A percentile compares a stretch with the other conserved stretches of the same genome.
Conservation (phyloP, 179 eudicot genomes). For the Drosera spatulata region DNA sequence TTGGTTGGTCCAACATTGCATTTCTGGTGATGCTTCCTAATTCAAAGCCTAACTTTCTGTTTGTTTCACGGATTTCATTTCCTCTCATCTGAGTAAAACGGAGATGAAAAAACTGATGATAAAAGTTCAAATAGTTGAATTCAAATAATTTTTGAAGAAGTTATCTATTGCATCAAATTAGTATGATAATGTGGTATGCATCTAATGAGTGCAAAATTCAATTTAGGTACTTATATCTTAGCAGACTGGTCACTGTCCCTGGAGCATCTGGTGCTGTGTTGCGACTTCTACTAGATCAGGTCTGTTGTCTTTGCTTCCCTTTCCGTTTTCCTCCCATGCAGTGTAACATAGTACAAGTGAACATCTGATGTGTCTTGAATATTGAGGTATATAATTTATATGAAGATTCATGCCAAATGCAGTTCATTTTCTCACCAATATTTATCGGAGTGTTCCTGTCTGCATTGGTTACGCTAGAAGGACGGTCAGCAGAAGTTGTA, state of each 20-base stretch:
- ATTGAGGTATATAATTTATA: not conserved
- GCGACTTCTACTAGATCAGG: constrained; percentile 93
- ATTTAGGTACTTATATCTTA: constrained; percentile 72
- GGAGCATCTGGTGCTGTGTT: constrained; percentile 78
- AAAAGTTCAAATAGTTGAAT: no score
- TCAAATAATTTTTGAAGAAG: no score
- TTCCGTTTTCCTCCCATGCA: no score
- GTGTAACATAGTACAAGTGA: not conserved
- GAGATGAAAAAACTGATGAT: no score
- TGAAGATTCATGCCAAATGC: constrained; percentile 17
- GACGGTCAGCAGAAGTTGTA: constrained; percentile 59
- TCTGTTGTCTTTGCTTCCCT: constrained; percentile 10
- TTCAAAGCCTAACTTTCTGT: not conserved
- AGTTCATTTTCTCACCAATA: constrained; percentile 74
- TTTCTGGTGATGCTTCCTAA: constrained; percentile 52
- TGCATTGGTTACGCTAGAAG: constrained; percentile 63
- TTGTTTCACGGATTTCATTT: no score
- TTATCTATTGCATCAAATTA: no score
- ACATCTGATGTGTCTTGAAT: not conserved
- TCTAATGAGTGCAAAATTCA: constrained; percentile 8
- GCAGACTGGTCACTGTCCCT: constrained; percentile 56
- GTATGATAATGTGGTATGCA: constrained; percentile 1
- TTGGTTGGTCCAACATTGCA: constrained; percentile 93
- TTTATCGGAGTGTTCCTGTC: constrained; percentile 75
- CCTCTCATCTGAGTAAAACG: no score